A percentile compares a stretch with the other conserved stretches of the same genome.
Conservation (phyloP, 169 alveolate species). For the Pseudocohnilembus persalinus region DNA sequence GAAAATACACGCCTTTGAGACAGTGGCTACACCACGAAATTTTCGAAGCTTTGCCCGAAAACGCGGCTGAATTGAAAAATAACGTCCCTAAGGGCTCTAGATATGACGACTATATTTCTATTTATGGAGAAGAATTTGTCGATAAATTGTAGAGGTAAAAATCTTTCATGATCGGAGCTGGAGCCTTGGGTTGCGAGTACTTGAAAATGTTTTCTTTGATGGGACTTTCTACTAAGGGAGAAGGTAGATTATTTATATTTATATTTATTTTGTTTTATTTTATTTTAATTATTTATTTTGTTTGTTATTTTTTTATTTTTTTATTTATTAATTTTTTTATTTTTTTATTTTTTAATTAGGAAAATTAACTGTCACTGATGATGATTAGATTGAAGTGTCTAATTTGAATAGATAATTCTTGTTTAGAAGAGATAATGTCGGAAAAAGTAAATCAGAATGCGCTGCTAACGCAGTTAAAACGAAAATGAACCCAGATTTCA, state of each 20-base stretch:
- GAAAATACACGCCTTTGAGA: constrained; percentile 97
- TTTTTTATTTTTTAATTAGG: no score
- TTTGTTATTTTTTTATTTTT: no score
- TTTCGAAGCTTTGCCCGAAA: constrained; percentile 86
- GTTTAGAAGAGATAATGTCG: constrained; percentile 90
- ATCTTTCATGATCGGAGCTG: constrained; percentile 95
- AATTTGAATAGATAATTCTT: constrained; percentile 97
- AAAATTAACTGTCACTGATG: constrained; percentile 94
- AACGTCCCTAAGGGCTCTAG: constrained; percentile 69
- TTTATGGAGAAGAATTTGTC: constrained; percentile 88
- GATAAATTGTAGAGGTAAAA: constrained; percentile 74
- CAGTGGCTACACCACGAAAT: constrained; percentile 96
- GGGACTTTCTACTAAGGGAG: constrained; percentile 92
- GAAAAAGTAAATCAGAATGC: constrained; percentile 63
- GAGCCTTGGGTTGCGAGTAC: constrained; percentile 99
- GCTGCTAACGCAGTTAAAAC: constrained; percentile 78
- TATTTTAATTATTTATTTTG: no score
- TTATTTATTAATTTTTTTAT: no score
- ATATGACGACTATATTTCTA: constrained; percentile 93
- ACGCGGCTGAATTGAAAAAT: constrained; percentile 58
- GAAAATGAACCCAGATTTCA: constrained; percentile 86
- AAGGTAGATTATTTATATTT: no score
- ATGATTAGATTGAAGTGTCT: constrained; percentile 97
- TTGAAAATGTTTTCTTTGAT: constrained; percentile 95
- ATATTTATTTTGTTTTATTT: no score